These are phyloP conservation scores for Vitis rotundifolia DNA, from an alignment of 164 flowering plant genomes.

Conservation along the genomic window DNA sequence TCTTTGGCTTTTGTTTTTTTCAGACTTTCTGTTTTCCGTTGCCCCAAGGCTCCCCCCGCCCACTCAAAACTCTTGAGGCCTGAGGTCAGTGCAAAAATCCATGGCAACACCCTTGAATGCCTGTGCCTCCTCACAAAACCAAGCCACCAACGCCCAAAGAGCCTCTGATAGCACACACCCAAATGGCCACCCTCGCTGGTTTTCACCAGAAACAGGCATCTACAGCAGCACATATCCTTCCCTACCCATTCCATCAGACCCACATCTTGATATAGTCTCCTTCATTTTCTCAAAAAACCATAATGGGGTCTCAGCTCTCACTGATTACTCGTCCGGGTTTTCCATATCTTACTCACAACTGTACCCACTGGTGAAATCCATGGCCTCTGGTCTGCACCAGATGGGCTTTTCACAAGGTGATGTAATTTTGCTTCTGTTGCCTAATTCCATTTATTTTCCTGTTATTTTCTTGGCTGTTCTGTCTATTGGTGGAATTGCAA, in stretches of 20 bases:
- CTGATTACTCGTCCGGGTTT: constrained; percentile 69
- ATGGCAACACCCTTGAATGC: too few relatives aligned
- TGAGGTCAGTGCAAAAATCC: too few relatives aligned
- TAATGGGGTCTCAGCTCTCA: constrained; percentile 47
- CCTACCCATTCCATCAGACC: constrained; percentile 46
- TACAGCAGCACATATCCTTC: constrained; percentile 47
- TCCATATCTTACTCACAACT: constrained; percentile 56
- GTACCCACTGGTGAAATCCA: constrained; percentile 45
- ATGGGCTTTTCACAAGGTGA: constrained; percentile 63
- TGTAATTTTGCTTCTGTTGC: constrained; percentile 60
- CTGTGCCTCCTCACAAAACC: too few relatives aligned
- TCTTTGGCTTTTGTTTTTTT: too few relatives aligned
- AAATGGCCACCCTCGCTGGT: constrained; percentile 32
- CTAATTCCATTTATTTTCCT: constrained; percentile 68
- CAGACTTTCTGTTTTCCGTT: too few relatives aligned
- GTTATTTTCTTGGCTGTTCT: constrained; percentile 53
- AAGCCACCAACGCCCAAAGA: neutral
- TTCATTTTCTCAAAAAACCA: constrained; percentile 60
- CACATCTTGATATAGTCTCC: constrained; percentile 60
- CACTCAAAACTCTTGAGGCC: too few relatives aligned
- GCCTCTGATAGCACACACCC: neutral
- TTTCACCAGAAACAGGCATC: constrained; percentile 59
- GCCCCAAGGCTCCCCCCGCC: too few relatives aligned
- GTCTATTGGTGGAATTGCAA: constrained; percentile 61
- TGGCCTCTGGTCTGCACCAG: constrained; percentile 56